phyloP scores from a whole-genome alignment of 2,329 filamentous ascomycete genomes.

The Fusarium dlaminii region DNA sequence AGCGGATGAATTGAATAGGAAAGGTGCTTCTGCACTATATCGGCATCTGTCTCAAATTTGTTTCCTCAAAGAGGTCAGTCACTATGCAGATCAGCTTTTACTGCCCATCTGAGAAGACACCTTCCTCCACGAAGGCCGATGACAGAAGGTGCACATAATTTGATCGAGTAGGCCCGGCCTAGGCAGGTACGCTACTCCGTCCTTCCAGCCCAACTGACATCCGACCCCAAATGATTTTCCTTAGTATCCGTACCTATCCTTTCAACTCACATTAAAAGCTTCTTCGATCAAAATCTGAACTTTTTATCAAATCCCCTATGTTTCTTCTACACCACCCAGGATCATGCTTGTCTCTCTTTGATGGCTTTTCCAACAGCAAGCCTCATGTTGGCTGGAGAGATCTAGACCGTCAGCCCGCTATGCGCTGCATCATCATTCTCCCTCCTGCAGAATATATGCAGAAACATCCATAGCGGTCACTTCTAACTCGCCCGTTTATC shows the following conservation, averaged over 20 bases:
- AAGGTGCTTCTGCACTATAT: background rate
- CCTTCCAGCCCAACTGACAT: background rate
- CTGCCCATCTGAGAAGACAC: background rate
- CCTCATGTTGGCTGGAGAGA: constrained; percentile 4
- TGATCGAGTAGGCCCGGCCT: background rate
- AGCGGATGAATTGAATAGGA: constrained; percentile 5
- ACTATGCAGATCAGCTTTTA: constrained; percentile 5
- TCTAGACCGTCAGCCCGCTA: constrained; percentile 31
- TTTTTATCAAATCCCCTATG: background rate
- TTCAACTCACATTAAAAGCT: background rate
- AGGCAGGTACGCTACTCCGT: background rate
- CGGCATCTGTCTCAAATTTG: background rate
- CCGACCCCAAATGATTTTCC: background rate
- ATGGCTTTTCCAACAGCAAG: constrained; percentile 1
- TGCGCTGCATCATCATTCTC: constrained; percentile 20
- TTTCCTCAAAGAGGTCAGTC: constrained; percentile 1
- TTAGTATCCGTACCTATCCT: background rate
- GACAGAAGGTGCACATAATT: background rate
- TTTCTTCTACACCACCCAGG: background rate
- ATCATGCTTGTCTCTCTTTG: constrained; percentile 10
- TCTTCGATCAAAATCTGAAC: background rate
- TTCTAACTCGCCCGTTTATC: constrained; percentile 5
- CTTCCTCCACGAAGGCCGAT: background rate
- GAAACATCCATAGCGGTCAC: constrained; percentile 20
- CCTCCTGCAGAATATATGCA: constrained; percentile 28